Base-by-base conservation (phyloP, 2,329 filamentous ascomycete genomes). In the Byssochlamys sp. region DNA sequence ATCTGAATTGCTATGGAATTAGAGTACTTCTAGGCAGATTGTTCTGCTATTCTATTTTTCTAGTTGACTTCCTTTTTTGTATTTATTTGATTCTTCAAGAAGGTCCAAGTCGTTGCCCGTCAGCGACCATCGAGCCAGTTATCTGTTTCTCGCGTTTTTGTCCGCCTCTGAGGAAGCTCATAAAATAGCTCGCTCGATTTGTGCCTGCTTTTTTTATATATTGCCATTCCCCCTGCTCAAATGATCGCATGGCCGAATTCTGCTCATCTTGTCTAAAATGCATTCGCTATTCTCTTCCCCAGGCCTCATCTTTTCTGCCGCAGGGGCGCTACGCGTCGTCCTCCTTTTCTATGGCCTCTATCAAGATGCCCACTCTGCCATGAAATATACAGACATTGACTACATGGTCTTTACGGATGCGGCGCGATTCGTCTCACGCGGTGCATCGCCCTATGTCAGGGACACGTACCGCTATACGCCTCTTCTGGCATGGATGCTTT, bases 331-430 rank as follows among this genome's bases (percentile, higher is more conserved):
- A 26, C 89, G 94, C 60, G 70, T 84, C 4, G 71, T 78, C 31
- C 85, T 99, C 61, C 82, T 97, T 54, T 71, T 95, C 67, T 97
- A 97, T 72, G 92, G 94, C 58, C 83, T 90, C 60, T 91, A 89
- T 80, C 94, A 99, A 77, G 94, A 99, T 75, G 87, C 90, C 59
- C 81, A 91, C 75, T 95, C 91, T 6, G 86, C 92, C 12, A 77
- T 99, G 69, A 97, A 97, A 76, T 99, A 97, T 78, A 99, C 94
- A 55, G 94, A 99, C 75, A 96, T 99, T 67, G 94, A 99, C 80
- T 99, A 99, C 75, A 85, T 91, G 63, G 94, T 99, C 72, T 99
- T 99, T 79, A 97, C 94, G 53, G 92, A 97, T 72, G 94, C 94
- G 27, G 84, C 94, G 1, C 88, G 89, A 62, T 92, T 88, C 73